Evolutionary conservation across 148 eudicot genomes (phyloP), one percentile per base, ranked within the genome.

Genomic region (Chenopodium album): DNA sequence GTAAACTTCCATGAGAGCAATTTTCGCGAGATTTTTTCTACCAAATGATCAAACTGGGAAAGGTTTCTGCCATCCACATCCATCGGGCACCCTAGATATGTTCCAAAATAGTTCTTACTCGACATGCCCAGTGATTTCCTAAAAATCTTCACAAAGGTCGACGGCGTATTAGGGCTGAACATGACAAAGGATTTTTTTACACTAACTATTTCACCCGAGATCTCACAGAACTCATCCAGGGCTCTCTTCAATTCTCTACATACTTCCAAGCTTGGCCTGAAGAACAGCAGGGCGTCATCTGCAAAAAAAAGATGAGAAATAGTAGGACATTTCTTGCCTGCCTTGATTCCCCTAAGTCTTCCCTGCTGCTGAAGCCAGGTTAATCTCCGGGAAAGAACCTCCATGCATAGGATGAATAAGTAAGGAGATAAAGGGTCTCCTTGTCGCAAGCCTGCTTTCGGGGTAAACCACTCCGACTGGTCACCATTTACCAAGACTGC

Each of bases 401-500:
- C 74, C 56, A 78, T 65, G 41, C 73, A 78, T 1, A 63, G 52
- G n/a, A 78, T 67, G 17, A 78, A 78, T 1, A 78, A 12, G n/a
- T 65, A 78, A 5, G 81, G 81, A 9, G 81, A 78, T 3, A 78
- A n/a, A 2, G 81, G 81, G 34, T 78, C 81, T 22, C 81, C 74
- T 46, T 78, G 74, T 8, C 81, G 11, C 7, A 78, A 17, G 13
- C 81, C 72, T 9, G 14, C 14, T 26, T 63, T 41, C 34, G 73
- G 56, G 1, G 4, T 3, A n/a, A 78, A 8, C 2, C 2, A 1
- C 2, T 34, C 29, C 2, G 29, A 1, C 4, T 60, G 62, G 4
- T n/a, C 14, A 2, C 74, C 81, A 67, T 78, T 78, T 16, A 78
- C 41, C 11, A 78, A 32, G 9, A 67, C 59, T 10, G 81, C 67